Evolutionary conservation across 108 stramenopile species (phyloP).

Genomic region (Craspedostauros australis): DNA sequence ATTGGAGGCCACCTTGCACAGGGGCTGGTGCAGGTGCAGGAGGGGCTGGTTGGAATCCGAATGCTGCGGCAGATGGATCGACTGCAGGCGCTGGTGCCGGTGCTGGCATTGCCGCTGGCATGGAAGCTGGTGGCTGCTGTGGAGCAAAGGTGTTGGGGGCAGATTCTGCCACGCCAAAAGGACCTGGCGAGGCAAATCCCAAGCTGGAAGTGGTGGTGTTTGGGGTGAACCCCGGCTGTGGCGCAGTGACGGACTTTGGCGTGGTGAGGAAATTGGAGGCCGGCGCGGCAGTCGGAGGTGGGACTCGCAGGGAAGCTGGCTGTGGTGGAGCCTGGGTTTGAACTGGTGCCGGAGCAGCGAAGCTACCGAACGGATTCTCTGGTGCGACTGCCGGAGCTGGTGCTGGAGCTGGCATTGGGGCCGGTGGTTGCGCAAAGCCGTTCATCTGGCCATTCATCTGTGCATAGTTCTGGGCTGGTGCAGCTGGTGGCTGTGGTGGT

Average conservation of each 20-base stretch:
- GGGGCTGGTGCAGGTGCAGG: slow-evolving; percentile 2
- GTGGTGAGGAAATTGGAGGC: slow-evolving; percentile 17
- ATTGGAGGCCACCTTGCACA: no score
- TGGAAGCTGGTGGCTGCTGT: no score
- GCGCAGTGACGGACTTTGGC: slow-evolving; percentile 12
- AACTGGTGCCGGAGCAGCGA: slow-evolving; percentile 12
- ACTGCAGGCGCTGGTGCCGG: neutral
- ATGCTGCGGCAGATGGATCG: slow-evolving; percentile 12
- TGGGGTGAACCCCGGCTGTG: slow-evolving; percentile 5
- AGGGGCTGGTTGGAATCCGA: neutral
- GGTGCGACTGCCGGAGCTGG: no score
- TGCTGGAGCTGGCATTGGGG: no score
- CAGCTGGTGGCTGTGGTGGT: slow-evolving; percentile 5
- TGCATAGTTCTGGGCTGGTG: no score
- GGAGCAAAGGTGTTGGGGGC: no score
- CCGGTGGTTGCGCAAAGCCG: no score
- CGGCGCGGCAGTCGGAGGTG: no score
- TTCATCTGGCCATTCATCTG: no score
- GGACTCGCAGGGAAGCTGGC: no score
- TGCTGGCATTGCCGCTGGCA: slow-evolving; percentile 1
- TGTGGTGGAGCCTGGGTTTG: neutral
- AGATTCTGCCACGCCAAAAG: no score
- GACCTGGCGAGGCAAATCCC: slow-evolving; percentile 33
- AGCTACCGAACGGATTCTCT: slow-evolving; percentile 8
- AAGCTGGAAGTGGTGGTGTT: slow-evolving; percentile 21